A percentile compares a stretch with the other conserved stretches of the same genome.
Evolutionary conservation across 306 rosid genomes (phyloP).

Genomic region (Fagus sylvatica): DNA sequence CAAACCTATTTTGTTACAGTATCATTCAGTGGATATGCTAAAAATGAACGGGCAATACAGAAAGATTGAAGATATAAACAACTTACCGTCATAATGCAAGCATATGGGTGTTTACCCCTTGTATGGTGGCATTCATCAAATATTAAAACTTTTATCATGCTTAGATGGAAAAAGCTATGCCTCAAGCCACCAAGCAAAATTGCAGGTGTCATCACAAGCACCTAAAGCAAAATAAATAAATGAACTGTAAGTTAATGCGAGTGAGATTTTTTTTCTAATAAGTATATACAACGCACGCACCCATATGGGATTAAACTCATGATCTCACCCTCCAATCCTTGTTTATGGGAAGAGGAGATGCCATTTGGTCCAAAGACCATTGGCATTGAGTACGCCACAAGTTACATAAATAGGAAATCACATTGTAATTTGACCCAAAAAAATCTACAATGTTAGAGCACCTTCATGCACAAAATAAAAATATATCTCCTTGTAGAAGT

Average conservation of each 20-base stretch:
- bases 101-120: constrained; percentile 63
- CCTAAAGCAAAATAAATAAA: constrained; percentile 32
- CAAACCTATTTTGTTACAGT: constrained; percentile 10
- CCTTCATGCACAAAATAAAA: background rate
- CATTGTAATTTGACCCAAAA: background rate
- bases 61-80: constrained; percentile 19
- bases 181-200: constrained; percentile 71
- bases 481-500: background rate
- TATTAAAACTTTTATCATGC: constrained; percentile 75
- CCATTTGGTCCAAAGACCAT: background rate
- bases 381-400: background rate
- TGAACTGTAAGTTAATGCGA: background rate
- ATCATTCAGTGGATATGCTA: background rate
- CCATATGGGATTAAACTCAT: background rate
- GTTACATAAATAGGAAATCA: background rate
- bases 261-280: background rate
- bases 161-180: constrained; percentile 62
- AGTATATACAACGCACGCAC: background rate
- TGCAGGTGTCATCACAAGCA: constrained; percentile 84
- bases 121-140: constrained; percentile 94
- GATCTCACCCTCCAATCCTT: background rate
- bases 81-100: constrained; percentile 76
- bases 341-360: background rate
- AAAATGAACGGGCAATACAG: constrained; percentile 1
- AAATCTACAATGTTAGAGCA: background rate